Evolutionary conservation across 139 green algal species (phyloP).

Genomic region (Asterochloris erici): DNA sequence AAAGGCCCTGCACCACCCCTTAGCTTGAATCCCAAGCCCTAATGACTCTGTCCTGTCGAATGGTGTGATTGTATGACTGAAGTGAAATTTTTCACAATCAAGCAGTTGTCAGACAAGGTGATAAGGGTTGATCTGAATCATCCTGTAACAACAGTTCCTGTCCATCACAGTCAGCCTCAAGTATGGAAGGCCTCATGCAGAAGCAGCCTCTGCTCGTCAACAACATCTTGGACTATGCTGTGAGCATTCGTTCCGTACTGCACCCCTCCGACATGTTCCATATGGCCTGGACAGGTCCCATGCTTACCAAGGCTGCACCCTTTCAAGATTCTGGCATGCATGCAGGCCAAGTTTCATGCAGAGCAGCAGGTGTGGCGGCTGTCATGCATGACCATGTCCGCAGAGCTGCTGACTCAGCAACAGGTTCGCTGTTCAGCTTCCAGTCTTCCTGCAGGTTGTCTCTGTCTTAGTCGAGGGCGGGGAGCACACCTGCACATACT

Average conservation of each 20-base stretch:
- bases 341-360: conserved; percentile 42
- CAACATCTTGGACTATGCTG: conserved; percentile 57
- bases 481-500: conserved; percentile 43
- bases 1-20: no score
- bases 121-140: no score
- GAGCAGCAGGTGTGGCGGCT: conserved; percentile 38
- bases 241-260: neutral
- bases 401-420: no score
- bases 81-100: no score
- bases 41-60: no score
- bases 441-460: conserved; percentile 18
- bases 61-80: no score
- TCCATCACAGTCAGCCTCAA: neutral
- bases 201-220: conserved; percentile 28
- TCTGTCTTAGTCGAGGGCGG: conserved; percentile 30
- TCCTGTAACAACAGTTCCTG: no score
- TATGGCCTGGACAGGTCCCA: neutral
- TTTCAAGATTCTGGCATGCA: no score
- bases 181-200: conserved; percentile 24
- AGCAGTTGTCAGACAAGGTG: no score
- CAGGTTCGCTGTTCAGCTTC: no score
- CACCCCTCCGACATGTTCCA: neutral
- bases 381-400: no score
- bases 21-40: no score
- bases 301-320: neutral